These are phyloP conservation scores for Pythium utonaiense DNA, from an alignment of 352 stramenopile species.

Conservation along the genomic window DNA sequence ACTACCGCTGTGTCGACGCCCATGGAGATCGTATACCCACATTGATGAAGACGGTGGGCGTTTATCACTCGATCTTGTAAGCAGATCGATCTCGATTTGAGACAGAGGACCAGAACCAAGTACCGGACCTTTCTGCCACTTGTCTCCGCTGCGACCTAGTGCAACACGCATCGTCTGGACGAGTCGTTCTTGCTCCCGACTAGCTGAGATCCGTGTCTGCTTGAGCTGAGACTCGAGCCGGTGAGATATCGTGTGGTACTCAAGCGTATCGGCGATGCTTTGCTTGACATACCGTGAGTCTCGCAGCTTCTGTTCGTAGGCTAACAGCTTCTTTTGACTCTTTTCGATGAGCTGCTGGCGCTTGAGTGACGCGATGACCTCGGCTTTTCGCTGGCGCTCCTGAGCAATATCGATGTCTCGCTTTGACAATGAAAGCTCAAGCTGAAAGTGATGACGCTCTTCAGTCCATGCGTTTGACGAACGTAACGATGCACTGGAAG, in stretches of 20 bases:
- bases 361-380: slow-evolving; percentile 37
- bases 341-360: slow-evolving; percentile 37
- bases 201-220: slow-evolving; percentile 35
- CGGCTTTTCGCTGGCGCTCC: slow-evolving; percentile 33
- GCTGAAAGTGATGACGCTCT: slow-evolving; percentile 32
- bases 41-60: background rate
- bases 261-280: slow-evolving; percentile 44
- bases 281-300: slow-evolving; percentile 36
- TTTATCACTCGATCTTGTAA: background rate
- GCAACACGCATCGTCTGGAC: slow-evolving; percentile 30
- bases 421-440: slow-evolving; percentile 44
- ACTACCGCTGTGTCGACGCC: slow-evolving; percentile 33
- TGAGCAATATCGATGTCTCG: slow-evolving; percentile 35
- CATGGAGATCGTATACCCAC: slow-evolving; percentile 64
- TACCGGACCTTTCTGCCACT: slow-evolving; percentile 28
- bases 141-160: slow-evolving; percentile 29
- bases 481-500: background rate
- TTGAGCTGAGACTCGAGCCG: slow-evolving; percentile 41
- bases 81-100: slow-evolving; percentile 39
- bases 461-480: slow-evolving; percentile 37
- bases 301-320: slow-evolving; percentile 26
- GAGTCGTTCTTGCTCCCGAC: slow-evolving; percentile 42
- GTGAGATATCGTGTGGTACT: slow-evolving; percentile 44
- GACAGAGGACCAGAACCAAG: slow-evolving; percentile 44
- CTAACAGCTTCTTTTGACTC: slow-evolving; percentile 38